Conservation (phyloP, 371 early-diverging fungal genomes). For the Apophysomyces ossiformis region DNA sequence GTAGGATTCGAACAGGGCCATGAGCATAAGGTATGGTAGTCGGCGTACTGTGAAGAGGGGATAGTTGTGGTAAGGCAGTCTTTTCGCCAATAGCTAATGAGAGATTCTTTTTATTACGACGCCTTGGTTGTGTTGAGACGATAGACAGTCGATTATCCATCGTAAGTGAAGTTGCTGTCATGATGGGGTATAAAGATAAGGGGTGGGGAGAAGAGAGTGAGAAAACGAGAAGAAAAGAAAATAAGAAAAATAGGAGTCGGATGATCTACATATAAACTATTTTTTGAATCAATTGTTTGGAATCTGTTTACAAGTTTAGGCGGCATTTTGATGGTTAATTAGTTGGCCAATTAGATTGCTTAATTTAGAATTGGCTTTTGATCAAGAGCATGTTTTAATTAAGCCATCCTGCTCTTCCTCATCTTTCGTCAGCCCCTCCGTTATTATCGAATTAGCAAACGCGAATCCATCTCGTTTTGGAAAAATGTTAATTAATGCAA, state of each 20-base stretch:
- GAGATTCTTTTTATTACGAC: conserved; percentile 43
- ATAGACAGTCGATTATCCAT: conserved; percentile 7
- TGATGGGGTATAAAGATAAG: conserved; percentile 7
- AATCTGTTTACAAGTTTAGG: conserved; percentile 1
- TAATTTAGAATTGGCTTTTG: conserved; percentile 2
- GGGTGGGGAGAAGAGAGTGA: conserved; percentile 14
- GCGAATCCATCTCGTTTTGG: too few relatives aligned
- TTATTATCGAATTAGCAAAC: too few relatives aligned
- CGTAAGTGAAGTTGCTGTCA: background rate
- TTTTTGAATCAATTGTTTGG: conserved; percentile 8
- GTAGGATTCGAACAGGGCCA: conserved; percentile 66
- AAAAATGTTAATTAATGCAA: too few relatives aligned
- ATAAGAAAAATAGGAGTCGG: conserved; percentile 14
- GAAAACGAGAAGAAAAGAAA: conserved; percentile 14
- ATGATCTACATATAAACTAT: background rate
- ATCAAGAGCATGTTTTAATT: conserved; percentile 6
- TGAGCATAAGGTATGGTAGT: conserved; percentile 39
- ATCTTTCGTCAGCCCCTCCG: too few relatives aligned
- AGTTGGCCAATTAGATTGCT: conserved; percentile 6
- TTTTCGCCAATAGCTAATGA: conserved; percentile 35
- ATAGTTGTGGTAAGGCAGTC: conserved; percentile 16
- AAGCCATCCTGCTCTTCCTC: background rate
- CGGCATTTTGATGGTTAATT: conserved; percentile 7
- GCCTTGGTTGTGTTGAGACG: conserved; percentile 14
- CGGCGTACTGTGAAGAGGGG: conserved; percentile 16